These are phyloP conservation scores for Malus sylvestris DNA, from an alignment of 306 rosid genomes.

Conservation along the genomic window DNA sequence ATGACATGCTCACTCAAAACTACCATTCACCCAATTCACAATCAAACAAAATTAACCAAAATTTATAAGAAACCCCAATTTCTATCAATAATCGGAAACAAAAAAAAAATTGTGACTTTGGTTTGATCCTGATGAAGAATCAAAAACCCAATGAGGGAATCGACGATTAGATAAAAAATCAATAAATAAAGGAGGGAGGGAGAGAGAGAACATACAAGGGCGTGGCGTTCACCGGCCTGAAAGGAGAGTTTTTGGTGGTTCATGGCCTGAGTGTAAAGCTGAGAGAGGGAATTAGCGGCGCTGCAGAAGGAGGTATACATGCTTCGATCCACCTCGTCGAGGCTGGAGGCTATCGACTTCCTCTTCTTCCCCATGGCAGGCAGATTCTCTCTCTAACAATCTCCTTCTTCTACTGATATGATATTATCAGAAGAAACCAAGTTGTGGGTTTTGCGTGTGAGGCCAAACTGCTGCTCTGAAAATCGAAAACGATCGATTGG, in stretches of 20 bases:
- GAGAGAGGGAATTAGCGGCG: slow-evolving; percentile 95
- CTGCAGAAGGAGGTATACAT: slow-evolving; percentile 88
- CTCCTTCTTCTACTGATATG: neutral
- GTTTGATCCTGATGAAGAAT: neutral
- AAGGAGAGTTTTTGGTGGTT: slow-evolving; percentile 83
- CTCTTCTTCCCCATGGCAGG: slow-evolving; percentile 49
- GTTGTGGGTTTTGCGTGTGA: neutral
- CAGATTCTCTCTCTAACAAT: neutral
- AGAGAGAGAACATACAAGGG: slow-evolving; percentile 37
- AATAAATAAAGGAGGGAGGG: neutral
- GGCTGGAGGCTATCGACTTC: slow-evolving; percentile 65
- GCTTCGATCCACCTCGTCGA: slow-evolving; percentile 94
- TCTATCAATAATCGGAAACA: neutral
- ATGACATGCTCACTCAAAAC: neutral
- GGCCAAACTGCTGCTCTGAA: neutral
- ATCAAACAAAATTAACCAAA: neutral
- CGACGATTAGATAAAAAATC: neutral
- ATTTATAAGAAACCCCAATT: neutral
- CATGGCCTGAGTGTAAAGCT: slow-evolving; percentile 84
- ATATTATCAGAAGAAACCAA: neutral
- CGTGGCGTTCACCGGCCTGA: slow-evolving; percentile 96
- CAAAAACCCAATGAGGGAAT: neutral
- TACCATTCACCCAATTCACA: neutral
- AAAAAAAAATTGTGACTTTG: neutral
- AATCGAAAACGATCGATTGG: neutral